phyloP scores from a whole-genome alignment of 1,284 basidiomycete species.

The Phellopilus nigrolimitatus region DNA sequence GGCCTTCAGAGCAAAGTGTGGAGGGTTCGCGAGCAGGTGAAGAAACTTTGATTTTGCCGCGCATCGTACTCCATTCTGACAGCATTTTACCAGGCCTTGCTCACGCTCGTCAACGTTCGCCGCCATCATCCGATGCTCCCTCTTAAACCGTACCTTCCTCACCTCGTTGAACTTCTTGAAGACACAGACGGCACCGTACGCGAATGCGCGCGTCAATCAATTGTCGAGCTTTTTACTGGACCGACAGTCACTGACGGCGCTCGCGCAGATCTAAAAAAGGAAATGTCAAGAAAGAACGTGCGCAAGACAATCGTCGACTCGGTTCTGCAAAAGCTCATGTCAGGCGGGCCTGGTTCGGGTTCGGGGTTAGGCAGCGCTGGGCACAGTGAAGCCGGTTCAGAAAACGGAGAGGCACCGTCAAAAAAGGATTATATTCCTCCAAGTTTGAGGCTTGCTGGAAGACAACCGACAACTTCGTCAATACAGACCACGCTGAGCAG shows the following conservation, averaged over 20 bases:
- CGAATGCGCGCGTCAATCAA: constrained; percentile 74
- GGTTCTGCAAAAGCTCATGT: constrained; percentile 58
- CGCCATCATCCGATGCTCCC: constrained; percentile 69
- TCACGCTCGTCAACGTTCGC: constrained; percentile 65
- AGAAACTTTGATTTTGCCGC: constrained; percentile 23
- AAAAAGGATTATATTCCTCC: constrained; percentile 68
- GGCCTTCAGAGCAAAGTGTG: constrained; percentile 74
- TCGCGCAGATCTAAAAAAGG: constrained; percentile 89
- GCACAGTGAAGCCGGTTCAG: constrained; percentile 51
- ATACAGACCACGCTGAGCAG: constrained; percentile 36
- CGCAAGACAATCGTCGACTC: constrained; percentile 81
- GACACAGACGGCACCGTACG: constrained; percentile 90
- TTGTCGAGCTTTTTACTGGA: constrained; percentile 82
- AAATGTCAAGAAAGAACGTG: constrained; percentile 79
- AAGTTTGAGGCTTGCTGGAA: constrained; percentile 55
- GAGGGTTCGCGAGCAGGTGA: constrained; percentile 79
- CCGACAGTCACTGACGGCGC: constrained; percentile 80
- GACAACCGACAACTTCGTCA: constrained; percentile 37
- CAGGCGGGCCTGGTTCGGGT: constrained; percentile 30
- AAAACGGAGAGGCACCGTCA: constrained; percentile 49
- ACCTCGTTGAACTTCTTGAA: constrained; percentile 81
- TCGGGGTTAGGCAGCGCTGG: constrained; percentile 36
- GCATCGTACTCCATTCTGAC: constrained; percentile 6
- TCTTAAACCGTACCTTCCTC: constrained; percentile 75
- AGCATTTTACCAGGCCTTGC: constrained; percentile 45